These are phyloP conservation scores for Selenicereus undatus DNA, from an alignment of 148 eudicot genomes.

Conservation along the genomic window DNA sequence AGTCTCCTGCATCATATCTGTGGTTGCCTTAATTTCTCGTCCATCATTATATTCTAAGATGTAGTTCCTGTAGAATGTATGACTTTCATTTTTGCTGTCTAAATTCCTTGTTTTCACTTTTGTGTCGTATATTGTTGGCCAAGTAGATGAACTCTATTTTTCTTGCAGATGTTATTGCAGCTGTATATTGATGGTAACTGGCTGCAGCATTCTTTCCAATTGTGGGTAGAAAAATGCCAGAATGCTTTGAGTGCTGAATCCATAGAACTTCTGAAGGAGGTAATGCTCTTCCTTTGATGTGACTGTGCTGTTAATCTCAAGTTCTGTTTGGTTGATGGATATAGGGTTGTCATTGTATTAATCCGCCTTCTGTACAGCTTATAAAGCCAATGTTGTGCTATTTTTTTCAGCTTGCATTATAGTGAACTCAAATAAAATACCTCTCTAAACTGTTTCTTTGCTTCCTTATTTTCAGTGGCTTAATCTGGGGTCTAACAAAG, in stretches of 20 bases:
- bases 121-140: neutral
- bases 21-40: neutral
- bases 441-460: too few relatives aligned
- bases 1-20: too few relatives aligned
- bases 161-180: slow-evolving; percentile 65
- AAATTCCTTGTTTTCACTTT: neutral
- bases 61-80: slow-evolving; percentile 9
- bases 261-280: slow-evolving; percentile 84
- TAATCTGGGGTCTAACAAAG: too few relatives aligned
- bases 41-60: slow-evolving; percentile 7
- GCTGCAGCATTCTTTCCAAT: slow-evolving; percentile 60
- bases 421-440: too few relatives aligned
- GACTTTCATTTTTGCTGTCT: slow-evolving; percentile 8
- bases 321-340: neutral
- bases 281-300: slow-evolving; percentile 21
- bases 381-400: too few relatives aligned
- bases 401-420: too few relatives aligned
- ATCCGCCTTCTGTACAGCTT: too few relatives aligned
- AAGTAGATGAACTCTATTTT: neutral
- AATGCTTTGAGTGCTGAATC: slow-evolving; percentile 75
- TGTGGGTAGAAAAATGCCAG: slow-evolving; percentile 71
- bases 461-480: too few relatives aligned
- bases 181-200: slow-evolving; percentile 54
- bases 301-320: neutral
- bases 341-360: neutral